Base-by-base conservation (phyloP, 371 early-diverging fungal genomes). In the Blyttiomyces sp. region DNA sequence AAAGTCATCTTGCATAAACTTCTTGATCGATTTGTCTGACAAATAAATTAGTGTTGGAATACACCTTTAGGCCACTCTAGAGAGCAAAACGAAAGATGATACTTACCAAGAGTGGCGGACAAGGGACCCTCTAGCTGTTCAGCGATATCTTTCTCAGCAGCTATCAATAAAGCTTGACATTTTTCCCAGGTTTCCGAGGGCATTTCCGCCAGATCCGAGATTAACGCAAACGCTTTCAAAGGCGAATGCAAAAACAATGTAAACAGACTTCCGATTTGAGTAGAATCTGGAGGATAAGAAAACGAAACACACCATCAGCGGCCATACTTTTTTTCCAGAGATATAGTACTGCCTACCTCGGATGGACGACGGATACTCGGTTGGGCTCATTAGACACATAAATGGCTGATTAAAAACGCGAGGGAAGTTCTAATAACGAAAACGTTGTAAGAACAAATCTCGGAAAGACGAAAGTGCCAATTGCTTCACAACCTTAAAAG, bases 1-100 rank as follows among this genome's bases (percentile, higher is more conserved):
- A 66, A 94, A 94, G 45, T 92, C 92, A 66, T 95, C 97, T 32
- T 86, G 81, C 67, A 93, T 67, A 72, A 95, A 93, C 33, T 86
- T 69, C 51, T 85, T 82, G 57, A 86, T 70, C 44, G 79, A 62
- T 31, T 70, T 71, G 66, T 87, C 88, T 80, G 54, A 6, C 27
- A 49, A 54, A 16, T 24, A 17, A 24, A 36, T n/a, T n/a, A n/a
- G n/a, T n/a, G 36, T 49, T 19, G 30, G 11, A 33, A 58, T 13
- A 58, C 13, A 19, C 19, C n/a, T 24, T 24, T 3, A 55, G 6
- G 35, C 16, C 32, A 24, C 31, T 49, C 32, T 49, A 19, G 42
- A 3, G 21, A 46, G 3, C 34, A 30, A 42, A 43, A 56, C 19
- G 31, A 49, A 28, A 2, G 43, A 42, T n/a, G 2, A 3, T 3